These are phyloP conservation scores for Ulota crispa DNA, from an alignment of 225 moss, liverwort and hornwort species.

Conservation along the genomic window DNA sequence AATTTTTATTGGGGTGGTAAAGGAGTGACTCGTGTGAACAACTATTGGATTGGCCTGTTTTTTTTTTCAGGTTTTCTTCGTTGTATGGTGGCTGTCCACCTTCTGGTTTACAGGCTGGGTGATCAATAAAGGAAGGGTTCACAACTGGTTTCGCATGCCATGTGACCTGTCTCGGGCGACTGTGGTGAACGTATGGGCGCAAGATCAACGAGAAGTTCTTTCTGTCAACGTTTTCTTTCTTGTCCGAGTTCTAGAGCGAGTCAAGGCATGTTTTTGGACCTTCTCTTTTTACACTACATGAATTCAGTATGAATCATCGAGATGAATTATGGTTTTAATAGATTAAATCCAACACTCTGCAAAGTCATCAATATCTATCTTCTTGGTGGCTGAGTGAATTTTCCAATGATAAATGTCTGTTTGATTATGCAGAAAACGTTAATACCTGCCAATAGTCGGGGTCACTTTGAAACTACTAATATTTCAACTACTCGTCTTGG, in stretches of 20 bases:
- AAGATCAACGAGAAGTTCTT: constrained; percentile 56
- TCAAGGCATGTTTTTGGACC: constrained; percentile 47
- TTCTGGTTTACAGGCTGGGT: constrained; percentile 79
- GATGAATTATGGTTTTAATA: neutral
- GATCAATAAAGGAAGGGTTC: constrained; percentile 68
- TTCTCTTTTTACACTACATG: constrained; percentile 1
- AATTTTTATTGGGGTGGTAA: neutral
- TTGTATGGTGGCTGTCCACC: constrained; percentile 78
- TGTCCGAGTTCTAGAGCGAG: constrained; percentile 45
- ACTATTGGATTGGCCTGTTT: constrained; percentile 9
- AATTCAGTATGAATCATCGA: neutral
- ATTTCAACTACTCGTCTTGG: constrained; percentile 52
- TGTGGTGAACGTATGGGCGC: constrained; percentile 66
- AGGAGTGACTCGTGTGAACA: neutral
- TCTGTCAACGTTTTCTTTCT: constrained; percentile 62
- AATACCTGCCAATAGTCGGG: constrained; percentile 45
- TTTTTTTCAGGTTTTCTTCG: constrained; percentile 65
- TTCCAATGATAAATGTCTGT: neutral
- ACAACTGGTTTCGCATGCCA: constrained; percentile 73
- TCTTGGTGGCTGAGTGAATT: constrained; percentile 2
- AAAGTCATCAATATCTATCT: neutral
- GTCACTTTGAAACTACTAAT: constrained; percentile 56
- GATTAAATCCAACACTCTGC: neutral
- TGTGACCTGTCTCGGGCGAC: constrained; percentile 63
- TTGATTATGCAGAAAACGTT: constrained; percentile 37